These are phyloP conservation scores for Apophysomyces variabilis DNA, from an alignment of 371 early-diverging fungal genomes.

Conservation along the genomic window DNA sequence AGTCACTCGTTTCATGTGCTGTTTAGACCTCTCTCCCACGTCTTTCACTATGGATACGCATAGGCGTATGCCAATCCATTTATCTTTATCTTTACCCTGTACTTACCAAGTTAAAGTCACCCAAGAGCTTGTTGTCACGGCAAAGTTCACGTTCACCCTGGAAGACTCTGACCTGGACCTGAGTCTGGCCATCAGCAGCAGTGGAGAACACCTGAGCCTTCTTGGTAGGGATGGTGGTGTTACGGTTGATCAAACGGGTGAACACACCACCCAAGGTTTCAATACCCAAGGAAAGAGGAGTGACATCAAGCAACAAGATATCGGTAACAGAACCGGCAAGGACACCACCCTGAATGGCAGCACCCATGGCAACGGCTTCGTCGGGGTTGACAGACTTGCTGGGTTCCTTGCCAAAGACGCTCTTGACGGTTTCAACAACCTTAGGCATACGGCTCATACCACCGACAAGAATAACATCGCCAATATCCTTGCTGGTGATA, in stretches of 20 bases:
- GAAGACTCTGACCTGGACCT: constrained; percentile 97
- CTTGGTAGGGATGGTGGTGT: constrained; percentile 99
- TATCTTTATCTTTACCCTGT: constrained; percentile 2
- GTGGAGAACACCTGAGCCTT: constrained; percentile 99
- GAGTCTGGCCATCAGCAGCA: constrained; percentile 98
- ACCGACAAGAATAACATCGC: constrained; percentile 99
- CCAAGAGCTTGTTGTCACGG: constrained; percentile 97
- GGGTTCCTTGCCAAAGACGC: constrained; percentile 91
- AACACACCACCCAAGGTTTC: constrained; percentile 98
- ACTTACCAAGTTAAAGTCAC: constrained; percentile 88
- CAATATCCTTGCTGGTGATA: constrained; percentile 78
- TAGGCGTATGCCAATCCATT: neutral
- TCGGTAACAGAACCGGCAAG: constrained; percentile 95
- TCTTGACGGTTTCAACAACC: constrained; percentile 93
- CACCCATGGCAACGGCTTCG: constrained; percentile 99
- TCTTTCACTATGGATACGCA: no score
- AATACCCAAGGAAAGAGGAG: constrained; percentile 98
- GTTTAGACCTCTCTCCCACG: no score
- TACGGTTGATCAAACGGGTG: constrained; percentile 96
- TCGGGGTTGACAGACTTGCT: constrained; percentile 98
- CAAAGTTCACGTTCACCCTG: constrained; percentile 99
- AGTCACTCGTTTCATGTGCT: neutral
- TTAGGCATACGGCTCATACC: constrained; percentile 99
- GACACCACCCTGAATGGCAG: constrained; percentile 99
- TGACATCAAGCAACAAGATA: constrained; percentile 97